Evolutionary conservation across 805 yeast genomes (phyloP), one percentile per base, ranked within the genome.

Genomic region (Hanseniaspora lachancei): DNA sequence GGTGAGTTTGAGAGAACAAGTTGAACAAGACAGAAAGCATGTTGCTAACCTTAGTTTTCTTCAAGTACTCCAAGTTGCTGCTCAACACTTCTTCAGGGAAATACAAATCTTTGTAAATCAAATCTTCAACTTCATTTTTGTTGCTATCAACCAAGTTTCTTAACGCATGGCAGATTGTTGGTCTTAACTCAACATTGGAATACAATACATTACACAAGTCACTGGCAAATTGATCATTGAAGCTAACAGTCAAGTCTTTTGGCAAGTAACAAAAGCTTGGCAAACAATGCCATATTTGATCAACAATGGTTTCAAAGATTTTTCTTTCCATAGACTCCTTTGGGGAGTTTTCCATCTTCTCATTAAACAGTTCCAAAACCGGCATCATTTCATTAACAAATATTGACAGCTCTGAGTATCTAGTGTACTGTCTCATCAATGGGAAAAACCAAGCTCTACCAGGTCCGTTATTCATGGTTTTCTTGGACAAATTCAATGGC

Each of bases 371-470:
- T 41, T 74, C 73, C 49, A 75, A 76, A 41, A 82, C 68, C 29
- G 97, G 97, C 16, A 84, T 68, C 53, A 93, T 76, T 40, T 81
- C 73, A 23, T 69, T 68, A 57, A 77, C 75, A 69, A 80, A 93
- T 65, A 75, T 86, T 0, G 76, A 72, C 56, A 93, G 72, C 48
- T 76, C 74, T 1, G 97, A 84, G 62, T 80, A 77, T 62, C 82
- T 77, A 29, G 88, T 84, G 63, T 86, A 81, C 63, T 89, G 97
- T 71, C 97, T 83, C 59, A 93, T 76, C 36, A 93, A 67, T 12
- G 98, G 98, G 60, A 93, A 76, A 62, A 93, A 65, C 97, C 97
- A 93, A 47, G 97, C 97, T 66, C 97, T 79, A 47, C 97, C 97
- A 15, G 47, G 48, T 15, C 48, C 55, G 15, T 50, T 47, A 44